phyloP scores from a whole-genome alignment of 208 protist genomes.

The Naegleria gruberi region DNA sequence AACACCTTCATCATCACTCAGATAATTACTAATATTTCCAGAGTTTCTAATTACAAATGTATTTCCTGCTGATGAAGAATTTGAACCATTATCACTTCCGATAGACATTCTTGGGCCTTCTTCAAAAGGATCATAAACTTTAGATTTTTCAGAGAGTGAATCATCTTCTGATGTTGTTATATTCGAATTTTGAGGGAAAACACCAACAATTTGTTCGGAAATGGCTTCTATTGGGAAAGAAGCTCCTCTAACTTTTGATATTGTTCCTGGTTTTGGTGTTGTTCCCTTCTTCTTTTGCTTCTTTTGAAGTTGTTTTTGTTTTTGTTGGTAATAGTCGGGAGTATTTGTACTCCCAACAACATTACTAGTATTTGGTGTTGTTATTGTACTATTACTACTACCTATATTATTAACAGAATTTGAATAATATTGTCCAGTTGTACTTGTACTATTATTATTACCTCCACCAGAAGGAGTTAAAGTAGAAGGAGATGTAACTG shows the following conservation, averaged over 20 bases:
- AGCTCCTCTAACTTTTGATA: not conserved
- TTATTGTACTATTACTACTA: not conserved
- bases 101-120: not conserved
- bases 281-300: not conserved
- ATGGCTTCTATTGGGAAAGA: not conserved
- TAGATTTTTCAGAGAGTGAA: not conserved
- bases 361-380: not conserved
- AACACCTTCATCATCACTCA: not conserved
- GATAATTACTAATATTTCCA: not conserved
- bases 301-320: not conserved
- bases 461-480: too few relatives aligned
- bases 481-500: not conserved
- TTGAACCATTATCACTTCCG: not conserved
- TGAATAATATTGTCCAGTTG: too few relatives aligned
- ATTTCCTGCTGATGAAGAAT: not conserved
- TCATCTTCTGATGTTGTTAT: not conserved
- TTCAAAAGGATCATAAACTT: not conserved
- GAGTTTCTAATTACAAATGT: constrained; percentile 6
- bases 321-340: not conserved
- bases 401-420: too few relatives aligned
- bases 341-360: not conserved
- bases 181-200: not conserved
- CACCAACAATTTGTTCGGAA: not conserved
- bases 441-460: not conserved
- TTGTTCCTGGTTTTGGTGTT: not conserved